phyloP scores from a whole-genome alignment of 176 grass and related monocot species.

The Aegilops speltoides region DNA sequence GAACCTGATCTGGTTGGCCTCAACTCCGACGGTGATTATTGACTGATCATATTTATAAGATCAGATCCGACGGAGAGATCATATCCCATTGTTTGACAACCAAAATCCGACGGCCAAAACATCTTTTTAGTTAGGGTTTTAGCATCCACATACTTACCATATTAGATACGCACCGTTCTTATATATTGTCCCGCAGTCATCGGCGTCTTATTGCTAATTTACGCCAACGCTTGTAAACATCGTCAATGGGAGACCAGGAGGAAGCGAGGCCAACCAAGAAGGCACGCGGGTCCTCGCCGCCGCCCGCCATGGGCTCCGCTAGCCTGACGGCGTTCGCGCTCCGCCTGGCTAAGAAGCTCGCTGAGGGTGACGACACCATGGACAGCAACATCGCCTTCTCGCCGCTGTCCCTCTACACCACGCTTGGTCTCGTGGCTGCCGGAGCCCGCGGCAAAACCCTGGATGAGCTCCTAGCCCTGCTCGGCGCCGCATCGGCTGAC shows the following conservation, averaged over 20 bases:
- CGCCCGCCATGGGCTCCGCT: background rate
- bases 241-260: background rate
- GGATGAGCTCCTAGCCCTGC: slow-evolving; percentile 13
- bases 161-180: too few relatives aligned
- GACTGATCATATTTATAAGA: too few relatives aligned
- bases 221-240: too few relatives aligned
- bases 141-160: too few relatives aligned
- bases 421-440: background rate
- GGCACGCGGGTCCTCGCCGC: background rate
- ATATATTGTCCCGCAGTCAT: too few relatives aligned
- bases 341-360: background rate
- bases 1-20: too few relatives aligned
- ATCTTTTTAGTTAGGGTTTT: background rate
- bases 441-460: background rate
- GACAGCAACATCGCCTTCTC: slow-evolving; percentile 38
- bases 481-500: background rate
- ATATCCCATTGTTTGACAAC: background rate
- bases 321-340: background rate
- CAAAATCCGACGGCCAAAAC: background rate
- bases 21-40: too few relatives aligned
- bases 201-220: background rate
- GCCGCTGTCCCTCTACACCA: slow-evolving; percentile 30
- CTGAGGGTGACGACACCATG: background rate
- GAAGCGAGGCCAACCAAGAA: background rate
- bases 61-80: background rate